A percentile compares a stretch with the other conserved stretches of the same genome.
phyloP scores from a whole-genome alignment of 208 protist species.

The Balamuthia mandrillaris region DNA sequence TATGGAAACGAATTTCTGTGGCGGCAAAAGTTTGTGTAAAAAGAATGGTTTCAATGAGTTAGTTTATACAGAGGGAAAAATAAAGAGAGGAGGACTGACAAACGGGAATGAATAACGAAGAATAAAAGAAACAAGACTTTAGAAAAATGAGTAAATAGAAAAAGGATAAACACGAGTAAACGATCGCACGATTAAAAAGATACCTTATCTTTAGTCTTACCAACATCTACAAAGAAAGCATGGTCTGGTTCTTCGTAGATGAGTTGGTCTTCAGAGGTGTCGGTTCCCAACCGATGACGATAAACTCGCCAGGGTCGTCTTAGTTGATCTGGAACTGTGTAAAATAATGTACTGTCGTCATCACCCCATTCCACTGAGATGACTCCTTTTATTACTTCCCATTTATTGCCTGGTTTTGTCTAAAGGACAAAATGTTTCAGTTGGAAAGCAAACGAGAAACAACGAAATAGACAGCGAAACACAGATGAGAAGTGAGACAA shows the following conservation, averaged over 20 bases:
- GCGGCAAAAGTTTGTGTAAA: no score
- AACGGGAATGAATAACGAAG: background rate
- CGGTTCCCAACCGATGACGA: background rate
- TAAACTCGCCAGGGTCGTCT: background rate
- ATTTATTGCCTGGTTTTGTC: background rate
- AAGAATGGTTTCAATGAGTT: no score
- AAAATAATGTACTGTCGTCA: background rate
- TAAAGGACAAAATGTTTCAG: background rate
- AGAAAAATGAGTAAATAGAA: background rate
- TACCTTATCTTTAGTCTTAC: background rate
- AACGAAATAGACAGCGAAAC: background rate
- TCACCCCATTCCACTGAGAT: background rate
- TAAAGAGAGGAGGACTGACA: background rate
- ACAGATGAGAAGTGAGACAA: background rate
- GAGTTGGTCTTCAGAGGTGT: background rate
- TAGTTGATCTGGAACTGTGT: background rate
- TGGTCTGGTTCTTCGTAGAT: background rate
- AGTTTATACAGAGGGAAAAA: no score
- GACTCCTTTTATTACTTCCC: no score
- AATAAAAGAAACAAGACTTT: background rate
- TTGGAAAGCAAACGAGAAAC: background rate
- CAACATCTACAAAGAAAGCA: background rate
- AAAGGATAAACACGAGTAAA: background rate
- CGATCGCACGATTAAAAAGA: background rate
- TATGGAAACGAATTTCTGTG: background rate